A percentile compares a stretch with the other conserved stretches of the same genome.
Evolutionary conservation across 345 rosid species (phyloP).

Genomic region (Lenwebbia sp.): DNA sequence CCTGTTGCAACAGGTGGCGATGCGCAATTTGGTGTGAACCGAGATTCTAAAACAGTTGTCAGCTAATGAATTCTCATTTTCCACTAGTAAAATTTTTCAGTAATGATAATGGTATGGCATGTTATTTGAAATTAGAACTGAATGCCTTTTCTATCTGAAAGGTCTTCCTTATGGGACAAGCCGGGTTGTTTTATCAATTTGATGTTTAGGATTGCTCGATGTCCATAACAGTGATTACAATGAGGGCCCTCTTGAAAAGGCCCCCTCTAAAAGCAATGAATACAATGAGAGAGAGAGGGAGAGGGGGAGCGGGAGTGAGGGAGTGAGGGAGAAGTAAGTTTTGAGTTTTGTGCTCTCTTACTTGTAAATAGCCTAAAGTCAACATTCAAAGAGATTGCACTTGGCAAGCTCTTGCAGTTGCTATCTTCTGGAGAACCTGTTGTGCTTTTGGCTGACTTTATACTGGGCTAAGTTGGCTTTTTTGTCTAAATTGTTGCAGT

Average conservation of each 20-base stretch:
- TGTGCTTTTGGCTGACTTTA: not conserved
- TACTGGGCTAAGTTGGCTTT: not conserved
- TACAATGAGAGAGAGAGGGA: not conserved
- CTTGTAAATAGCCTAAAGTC: not conserved
- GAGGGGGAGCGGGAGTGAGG: not conserved
- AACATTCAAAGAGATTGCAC: not conserved
- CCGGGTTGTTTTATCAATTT: not conserved
- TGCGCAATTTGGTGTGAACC: not conserved
- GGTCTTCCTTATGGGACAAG: not conserved
- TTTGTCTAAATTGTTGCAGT: constrained; percentile 27
- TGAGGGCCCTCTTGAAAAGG: not conserved
- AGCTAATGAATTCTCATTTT: not conserved
- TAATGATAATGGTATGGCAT: rapidly evolving
- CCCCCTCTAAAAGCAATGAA: not conserved
- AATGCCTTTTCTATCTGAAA: not conserved
- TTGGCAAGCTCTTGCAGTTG: not conserved
- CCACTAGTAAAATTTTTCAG: not conserved
- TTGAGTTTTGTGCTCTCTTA: not conserved
- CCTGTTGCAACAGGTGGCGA: not conserved
- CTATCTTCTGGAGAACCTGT: not conserved
- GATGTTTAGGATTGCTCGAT: not conserved
- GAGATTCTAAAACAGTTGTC: not conserved
- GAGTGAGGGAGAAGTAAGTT: not conserved
- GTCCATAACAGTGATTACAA: not conserved
- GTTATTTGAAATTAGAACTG: not conserved